A percentile compares a stretch with the other conserved stretches of the same genome.
Evolutionary conservation across 306 rosid species (phyloP).

Genomic region (Castanopsis chinensis): DNA sequence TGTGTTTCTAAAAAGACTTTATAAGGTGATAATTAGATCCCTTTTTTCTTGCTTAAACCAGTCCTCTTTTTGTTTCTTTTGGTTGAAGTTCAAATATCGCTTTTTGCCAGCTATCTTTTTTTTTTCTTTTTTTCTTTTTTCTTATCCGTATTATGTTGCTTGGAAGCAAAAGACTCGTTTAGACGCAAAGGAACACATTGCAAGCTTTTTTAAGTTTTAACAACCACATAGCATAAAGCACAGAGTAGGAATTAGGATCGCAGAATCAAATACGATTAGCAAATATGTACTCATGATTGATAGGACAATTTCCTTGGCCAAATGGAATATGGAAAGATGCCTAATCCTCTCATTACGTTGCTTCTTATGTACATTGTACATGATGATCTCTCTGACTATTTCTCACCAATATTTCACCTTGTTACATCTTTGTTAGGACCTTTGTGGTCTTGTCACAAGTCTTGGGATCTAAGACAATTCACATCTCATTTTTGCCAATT

Average conservation of each 20-base stretch:
- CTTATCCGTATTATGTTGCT: conserved; percentile 16
- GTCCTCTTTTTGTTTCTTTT: background rate
- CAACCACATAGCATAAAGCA: background rate
- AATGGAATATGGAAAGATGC: background rate
- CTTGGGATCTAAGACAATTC: too few species aligned
- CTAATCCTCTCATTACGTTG: too few species aligned
- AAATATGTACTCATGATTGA: background rate
- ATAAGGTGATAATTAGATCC: background rate
- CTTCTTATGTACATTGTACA: too few species aligned
- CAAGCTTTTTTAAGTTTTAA: background rate
- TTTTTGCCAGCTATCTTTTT: background rate
- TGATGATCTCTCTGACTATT: too few species aligned
- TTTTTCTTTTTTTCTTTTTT: too few species aligned
- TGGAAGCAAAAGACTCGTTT: conserved; percentile 27
- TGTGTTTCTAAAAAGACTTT: too few species aligned
- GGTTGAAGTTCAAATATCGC: background rate
- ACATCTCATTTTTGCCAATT: too few species aligned
- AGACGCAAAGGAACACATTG: background rate
- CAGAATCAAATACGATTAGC: background rate
- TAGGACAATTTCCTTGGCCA: background rate
- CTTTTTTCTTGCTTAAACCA: background rate
- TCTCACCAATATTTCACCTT: too few species aligned
- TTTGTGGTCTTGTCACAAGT: too few species aligned
- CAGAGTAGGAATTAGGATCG: background rate
- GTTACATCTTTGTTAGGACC: too few species aligned